Base-by-base conservation (phyloP, 1,284 basidiomycete genomes). In the Termitomyces sp. region DNA sequence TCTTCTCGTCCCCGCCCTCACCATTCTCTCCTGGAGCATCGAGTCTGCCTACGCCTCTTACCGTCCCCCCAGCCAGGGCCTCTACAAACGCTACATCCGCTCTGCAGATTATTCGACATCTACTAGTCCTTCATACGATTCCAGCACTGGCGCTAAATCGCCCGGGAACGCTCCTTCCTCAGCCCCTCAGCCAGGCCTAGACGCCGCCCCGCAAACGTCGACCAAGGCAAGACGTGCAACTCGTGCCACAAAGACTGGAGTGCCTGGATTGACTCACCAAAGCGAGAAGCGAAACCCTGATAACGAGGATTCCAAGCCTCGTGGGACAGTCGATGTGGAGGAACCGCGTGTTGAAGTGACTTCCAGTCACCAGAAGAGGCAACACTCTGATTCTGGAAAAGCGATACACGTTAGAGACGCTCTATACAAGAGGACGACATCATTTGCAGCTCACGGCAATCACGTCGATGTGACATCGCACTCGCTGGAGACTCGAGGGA, bases 21-120 rank as follows among this genome's bases (percentile, higher is more conserved):
- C 46, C 31, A 33, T 53, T 21, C 34, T 53, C 8, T 40, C 28
- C 37, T 53, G 46, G 52, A 53, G 41, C 28, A 28, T 53, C 10
- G 47, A 49, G 11, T 9, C 46, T 18, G 18, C 30, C 46, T 49
- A 49, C n/a, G 35, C 52, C 28, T 49, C 52, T 30, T 43, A 39
- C 8, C 33, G 24, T 24, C 26, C 41, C 8, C 28, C 34, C 14
- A 35, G 40, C 10, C 52, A 45, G 16, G 24, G 18, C 34, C 33
- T 53, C 19, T 44, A 31, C 35, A 45, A 38, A 11, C 52, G 52
- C 21, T 34, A 45, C 18, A 28, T 53, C 19, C 51, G 51, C 6
- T 18, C 45, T 30, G 51, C 51, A 47, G 51, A 52, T 31, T 52
- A 48, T n/a, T 47, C 51, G 11, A 47, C 51, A 10, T 40, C 43